Conservation (phyloP, 2,329 filamentous ascomycete species). For the Dactylonectria macrodidyma region DNA sequence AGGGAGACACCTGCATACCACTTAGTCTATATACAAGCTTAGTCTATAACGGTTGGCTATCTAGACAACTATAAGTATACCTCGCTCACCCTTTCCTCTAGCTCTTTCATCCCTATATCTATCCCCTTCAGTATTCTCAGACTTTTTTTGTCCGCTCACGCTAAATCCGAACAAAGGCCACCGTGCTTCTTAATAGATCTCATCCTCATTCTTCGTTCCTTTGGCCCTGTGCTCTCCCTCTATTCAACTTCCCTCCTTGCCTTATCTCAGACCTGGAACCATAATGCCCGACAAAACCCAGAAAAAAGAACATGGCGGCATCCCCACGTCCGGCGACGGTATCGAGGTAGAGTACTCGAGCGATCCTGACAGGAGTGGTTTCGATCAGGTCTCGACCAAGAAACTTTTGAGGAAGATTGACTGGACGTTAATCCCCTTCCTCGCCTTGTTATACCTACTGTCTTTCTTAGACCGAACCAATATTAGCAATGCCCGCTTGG, state of each 20-base stretch:
- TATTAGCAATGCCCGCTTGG: neutral
- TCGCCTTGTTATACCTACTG: neutral
- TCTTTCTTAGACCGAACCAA: neutral
- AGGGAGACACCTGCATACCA: neutral
- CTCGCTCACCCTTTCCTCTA: neutral
- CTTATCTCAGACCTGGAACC: neutral
- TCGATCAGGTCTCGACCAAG: slow-evolving; percentile 1
- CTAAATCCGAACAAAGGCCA: neutral
- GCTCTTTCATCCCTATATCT: neutral
- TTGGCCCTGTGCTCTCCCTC: neutral
- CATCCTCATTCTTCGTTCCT: slow-evolving; percentile 1
- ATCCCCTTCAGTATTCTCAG: neutral
- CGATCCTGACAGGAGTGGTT: neutral
- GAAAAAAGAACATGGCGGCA: slow-evolving; percentile 1
- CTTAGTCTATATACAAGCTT: neutral
- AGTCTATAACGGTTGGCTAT: neutral
- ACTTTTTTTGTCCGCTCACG: neutral
- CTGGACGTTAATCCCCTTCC: neutral
- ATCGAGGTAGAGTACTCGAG: slow-evolving; percentile 2
- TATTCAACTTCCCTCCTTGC: neutral
- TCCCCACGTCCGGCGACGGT: neutral
- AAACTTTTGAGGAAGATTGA: slow-evolving; percentile 1
- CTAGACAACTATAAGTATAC: neutral
- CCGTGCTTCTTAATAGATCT: neutral
- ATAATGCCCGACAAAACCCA: neutral